Conservation (phyloP, 2,329 filamentous ascomycete species). For the Keithomyces neogunnii region DNA sequence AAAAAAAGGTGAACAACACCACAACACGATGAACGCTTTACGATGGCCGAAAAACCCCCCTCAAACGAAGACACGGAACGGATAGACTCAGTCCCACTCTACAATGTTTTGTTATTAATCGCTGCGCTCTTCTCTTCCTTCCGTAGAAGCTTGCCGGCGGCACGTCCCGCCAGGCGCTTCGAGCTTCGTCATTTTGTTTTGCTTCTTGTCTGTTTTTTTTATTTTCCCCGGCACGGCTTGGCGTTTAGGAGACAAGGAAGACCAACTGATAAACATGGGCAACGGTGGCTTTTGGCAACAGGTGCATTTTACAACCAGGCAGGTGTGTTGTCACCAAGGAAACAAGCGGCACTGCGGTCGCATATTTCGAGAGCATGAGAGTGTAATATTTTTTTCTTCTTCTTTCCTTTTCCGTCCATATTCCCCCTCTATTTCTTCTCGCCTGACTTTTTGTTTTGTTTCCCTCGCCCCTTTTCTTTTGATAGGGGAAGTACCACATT, state of each 20-base stretch:
- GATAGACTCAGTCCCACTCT: conserved; percentile 3
- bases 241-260: conserved; percentile 3
- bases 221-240: conserved; percentile 2
- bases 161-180: background rate
- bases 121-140: background rate
- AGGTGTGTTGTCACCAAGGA: background rate
- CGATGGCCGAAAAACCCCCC: background rate
- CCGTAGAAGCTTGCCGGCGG: background rate
- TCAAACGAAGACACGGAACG: conserved; percentile 2
- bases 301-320: background rate
- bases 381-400: background rate
- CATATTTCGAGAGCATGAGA: background rate
- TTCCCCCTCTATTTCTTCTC: background rate
- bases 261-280: conserved; percentile 1
- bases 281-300: background rate
- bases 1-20: background rate
- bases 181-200: background rate
- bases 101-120: background rate
- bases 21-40: conserved; percentile 1
- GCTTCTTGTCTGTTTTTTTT: background rate
- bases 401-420: background rate
- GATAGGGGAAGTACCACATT: background rate
- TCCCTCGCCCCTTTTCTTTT: no score
- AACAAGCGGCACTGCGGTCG: background rate
- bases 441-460: background rate